Percentiles rank a stretch among this genome's conserved stretches.
Conservation (phyloP, 169 alveolate species). For the Miamiensis avidus region DNA sequence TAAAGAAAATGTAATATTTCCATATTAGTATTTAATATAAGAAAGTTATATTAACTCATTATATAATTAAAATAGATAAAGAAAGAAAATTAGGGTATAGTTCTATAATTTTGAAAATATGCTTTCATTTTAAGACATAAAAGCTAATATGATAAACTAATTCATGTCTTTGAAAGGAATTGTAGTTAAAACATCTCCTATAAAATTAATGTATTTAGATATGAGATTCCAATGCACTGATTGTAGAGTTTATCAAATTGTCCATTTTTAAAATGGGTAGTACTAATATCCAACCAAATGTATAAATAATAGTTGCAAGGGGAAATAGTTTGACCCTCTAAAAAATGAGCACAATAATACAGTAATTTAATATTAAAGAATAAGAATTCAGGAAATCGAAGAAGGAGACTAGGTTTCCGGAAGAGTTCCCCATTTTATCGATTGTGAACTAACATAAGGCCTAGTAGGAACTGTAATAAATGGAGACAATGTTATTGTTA, state of each 20-base stretch:
- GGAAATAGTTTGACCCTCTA: constrained; percentile 47
- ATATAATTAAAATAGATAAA: not conserved
- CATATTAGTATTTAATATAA: too few relatives aligned
- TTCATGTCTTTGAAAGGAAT: constrained; percentile 55
- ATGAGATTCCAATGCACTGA: constrained; percentile 54
- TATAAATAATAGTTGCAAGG: constrained; percentile 46
- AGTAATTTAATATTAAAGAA: constrained; percentile 54
- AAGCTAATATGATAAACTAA: constrained; percentile 52
- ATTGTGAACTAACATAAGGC: constrained; percentile 63
- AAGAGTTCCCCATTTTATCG: constrained; percentile 59
- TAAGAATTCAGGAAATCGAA: constrained; percentile 59
- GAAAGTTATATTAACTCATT: too few relatives aligned
- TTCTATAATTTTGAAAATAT: constrained; percentile 44
- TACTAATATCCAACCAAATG: constrained; percentile 61
- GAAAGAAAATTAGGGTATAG: not conserved
- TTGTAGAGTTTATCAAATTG: constrained; percentile 48
- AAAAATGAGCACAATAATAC: constrained; percentile 47
- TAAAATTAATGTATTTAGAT: constrained; percentile 44
- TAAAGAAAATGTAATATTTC: not conserved
- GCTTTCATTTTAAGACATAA: constrained; percentile 37
- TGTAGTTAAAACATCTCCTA: constrained; percentile 53
- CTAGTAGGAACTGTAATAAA: constrained; percentile 57
- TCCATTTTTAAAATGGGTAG: constrained; percentile 52
- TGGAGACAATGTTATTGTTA: constrained; percentile 64
- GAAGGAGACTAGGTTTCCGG: constrained; percentile 64